Base-by-base conservation (phyloP, 2,329 filamentous ascomycete genomes). In the Colletotrichum navitas region DNA sequence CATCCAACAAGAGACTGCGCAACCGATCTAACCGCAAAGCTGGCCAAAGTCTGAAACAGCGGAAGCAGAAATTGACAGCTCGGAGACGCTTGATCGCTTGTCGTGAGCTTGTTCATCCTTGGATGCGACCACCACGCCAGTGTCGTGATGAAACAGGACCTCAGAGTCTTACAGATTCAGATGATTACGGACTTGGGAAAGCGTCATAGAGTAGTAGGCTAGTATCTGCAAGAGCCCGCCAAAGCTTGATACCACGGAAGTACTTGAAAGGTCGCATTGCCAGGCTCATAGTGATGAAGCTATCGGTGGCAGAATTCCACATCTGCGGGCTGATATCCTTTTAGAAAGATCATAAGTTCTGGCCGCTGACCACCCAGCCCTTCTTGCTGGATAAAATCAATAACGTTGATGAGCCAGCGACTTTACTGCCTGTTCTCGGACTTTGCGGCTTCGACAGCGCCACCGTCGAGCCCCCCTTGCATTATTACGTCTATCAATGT, bases 291-390 rank as follows among this genome's bases (percentile, higher is more conserved):
- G 29, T 52, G 1, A 74, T 77, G 76, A 83, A 87, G 71, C 76
- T 74, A 83, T 79, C 11, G 36, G 78, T 80, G 16, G 70, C 75
- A 0, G 85, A 85, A 72, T 85, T 77, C 74, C 81, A 88, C 0
- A 86, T 73, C 75, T 80, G 77, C 0, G 82, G 75, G 10, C 79
- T 80, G 4, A 74, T 78, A 72, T 88, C 85, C 2, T 82, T 81
- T 82, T 81, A 75, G 86, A 88, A 2, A 82, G 21, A 77, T 26
- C 0, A 81, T 81, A 59, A 76, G 80, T 5, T 75, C 74, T 86
- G 83, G 0, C 86, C 85, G n/a, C 85, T 86, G 0, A 79, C 78
- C 34, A 87, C 78, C 34, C 87, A 81, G 6, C 85, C 79, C 1
- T 79, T 81, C 10, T 86, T 85, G 66, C 85, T 82, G 1, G 14